Evolutionary conservation across 1,284 basidiomycete species (phyloP).

Genomic region (Abortiporus biennis): DNA sequence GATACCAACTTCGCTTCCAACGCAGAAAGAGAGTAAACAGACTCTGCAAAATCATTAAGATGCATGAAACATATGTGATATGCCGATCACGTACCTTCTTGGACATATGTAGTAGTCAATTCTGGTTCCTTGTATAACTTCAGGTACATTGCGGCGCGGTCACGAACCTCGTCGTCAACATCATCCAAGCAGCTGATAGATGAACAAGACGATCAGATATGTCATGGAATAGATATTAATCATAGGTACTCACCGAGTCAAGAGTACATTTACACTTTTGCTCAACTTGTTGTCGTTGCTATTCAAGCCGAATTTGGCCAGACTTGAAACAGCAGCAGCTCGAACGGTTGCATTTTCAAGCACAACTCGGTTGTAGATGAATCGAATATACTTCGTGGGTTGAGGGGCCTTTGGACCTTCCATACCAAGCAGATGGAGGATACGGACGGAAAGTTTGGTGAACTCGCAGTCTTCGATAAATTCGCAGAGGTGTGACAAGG

Average conservation of each 20-base stretch:
- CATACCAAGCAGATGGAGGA: conserved; percentile 90
- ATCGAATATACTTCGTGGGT: conserved; percentile 98
- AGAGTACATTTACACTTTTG: conserved; percentile 82
- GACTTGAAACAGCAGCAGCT: conserved; percentile 90
- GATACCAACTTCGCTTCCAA: conserved; percentile 85
- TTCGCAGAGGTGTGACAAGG: conserved; percentile 97
- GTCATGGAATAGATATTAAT: conserved; percentile 8
- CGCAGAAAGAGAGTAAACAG: conserved; percentile 83
- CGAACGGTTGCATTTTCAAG: conserved; percentile 98
- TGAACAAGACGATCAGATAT: conserved; percentile 10
- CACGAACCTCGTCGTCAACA: conserved; percentile 98
- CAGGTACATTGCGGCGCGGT: conserved; percentile 94
- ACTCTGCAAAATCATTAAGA: conserved; percentile 49
- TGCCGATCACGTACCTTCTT: conserved; percentile 63
- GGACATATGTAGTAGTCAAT: conserved; percentile 83
- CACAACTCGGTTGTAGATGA: conserved; percentile 99
- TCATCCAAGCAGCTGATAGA: conserved; percentile 85
- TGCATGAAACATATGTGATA: neutral
- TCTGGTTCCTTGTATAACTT: conserved; percentile 77
- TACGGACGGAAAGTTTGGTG: conserved; percentile 96
- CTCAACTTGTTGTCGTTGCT: conserved; percentile 75
- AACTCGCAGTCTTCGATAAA: conserved; percentile 99
- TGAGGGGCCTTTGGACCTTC: conserved; percentile 95
- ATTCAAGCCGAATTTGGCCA: conserved; percentile 97
- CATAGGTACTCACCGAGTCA: conserved; percentile 58